Evolutionary conservation across 768 basidiomycete species (phyloP).

Genomic region (Xerocomus brunneocitrinus): DNA sequence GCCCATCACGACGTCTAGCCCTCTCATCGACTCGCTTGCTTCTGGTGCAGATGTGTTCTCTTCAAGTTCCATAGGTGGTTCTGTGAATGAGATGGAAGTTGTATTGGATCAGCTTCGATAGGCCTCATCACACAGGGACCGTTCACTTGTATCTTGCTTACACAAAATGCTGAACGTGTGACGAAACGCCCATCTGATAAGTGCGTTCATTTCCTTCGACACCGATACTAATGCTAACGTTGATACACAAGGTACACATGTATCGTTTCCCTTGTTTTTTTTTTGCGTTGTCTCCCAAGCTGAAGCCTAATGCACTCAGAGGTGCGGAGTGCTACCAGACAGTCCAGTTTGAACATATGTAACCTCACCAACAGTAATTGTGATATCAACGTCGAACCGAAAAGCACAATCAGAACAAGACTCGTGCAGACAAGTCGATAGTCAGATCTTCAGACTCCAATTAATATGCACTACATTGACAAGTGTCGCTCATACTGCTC

Average conservation of each 20-base stretch:
- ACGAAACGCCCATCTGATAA: not conserved
- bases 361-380: not conserved
- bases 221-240: not conserved
- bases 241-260: not conserved
- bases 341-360: not conserved
- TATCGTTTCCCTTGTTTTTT: not conserved
- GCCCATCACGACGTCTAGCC: conserved; percentile 59
- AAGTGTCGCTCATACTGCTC: not conserved
- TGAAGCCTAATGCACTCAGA: too few relatives aligned
- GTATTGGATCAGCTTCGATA: conserved; percentile 42
- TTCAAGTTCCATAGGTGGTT: conserved; percentile 32
- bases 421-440: not conserved
- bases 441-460: not conserved
- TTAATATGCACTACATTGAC: not conserved
- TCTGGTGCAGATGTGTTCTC: conserved; percentile 72
- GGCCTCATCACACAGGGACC: not conserved
- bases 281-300: not conserved
- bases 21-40: conserved; percentile 76
- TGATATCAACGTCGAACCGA: not conserved
- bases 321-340: too few relatives aligned
- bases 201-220: not conserved
- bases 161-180: not conserved
- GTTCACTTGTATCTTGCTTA: not conserved
- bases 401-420: not conserved
- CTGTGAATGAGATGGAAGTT: conserved; percentile 72